These are phyloP conservation scores for Clavispora vitiphila DNA, from an alignment of 805 yeast species.

Conservation along the genomic window DNA sequence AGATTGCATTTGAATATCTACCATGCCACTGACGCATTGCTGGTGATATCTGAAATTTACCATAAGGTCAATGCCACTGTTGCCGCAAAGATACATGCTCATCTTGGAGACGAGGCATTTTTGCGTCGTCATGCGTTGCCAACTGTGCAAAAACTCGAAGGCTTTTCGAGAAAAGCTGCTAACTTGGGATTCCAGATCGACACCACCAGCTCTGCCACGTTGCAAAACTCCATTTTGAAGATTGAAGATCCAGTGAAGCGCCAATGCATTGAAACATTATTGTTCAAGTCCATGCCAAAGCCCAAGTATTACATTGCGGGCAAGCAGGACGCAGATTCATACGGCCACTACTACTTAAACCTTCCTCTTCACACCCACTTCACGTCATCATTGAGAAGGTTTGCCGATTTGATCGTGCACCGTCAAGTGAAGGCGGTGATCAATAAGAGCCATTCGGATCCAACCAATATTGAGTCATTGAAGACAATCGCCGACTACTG, in stretches of 20 bases:
- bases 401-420: constrained; percentile 89
- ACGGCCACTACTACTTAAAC: constrained; percentile 76
- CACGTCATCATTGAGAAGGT: constrained; percentile 87
- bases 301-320: constrained; percentile 90
- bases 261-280: constrained; percentile 69
- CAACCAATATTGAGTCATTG: constrained; percentile 55
- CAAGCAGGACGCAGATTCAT: constrained; percentile 70
- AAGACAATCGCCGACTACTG: constrained; percentile 87
- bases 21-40: constrained; percentile 51
- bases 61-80: constrained; percentile 79
- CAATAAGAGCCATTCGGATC: constrained; percentile 32
- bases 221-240: constrained; percentile 64
- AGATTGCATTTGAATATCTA: constrained; percentile 69
- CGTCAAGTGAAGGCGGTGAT: constrained; percentile 77
- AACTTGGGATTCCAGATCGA: constrained; percentile 67
- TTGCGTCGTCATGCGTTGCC: constrained; percentile 88
- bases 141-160: constrained; percentile 71
- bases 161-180: constrained; percentile 66
- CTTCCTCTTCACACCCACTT: constrained; percentile 88
- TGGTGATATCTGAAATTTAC: constrained; percentile 67
- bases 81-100: constrained; percentile 73
- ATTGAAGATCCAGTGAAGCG: constrained; percentile 61
- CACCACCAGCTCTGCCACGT: constrained; percentile 63
- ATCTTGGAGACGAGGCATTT: constrained; percentile 74
- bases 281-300: constrained; percentile 76